Base-by-base conservation (phyloP, 352 stramenopile species). In the Globisporangium camurandrum region DNA sequence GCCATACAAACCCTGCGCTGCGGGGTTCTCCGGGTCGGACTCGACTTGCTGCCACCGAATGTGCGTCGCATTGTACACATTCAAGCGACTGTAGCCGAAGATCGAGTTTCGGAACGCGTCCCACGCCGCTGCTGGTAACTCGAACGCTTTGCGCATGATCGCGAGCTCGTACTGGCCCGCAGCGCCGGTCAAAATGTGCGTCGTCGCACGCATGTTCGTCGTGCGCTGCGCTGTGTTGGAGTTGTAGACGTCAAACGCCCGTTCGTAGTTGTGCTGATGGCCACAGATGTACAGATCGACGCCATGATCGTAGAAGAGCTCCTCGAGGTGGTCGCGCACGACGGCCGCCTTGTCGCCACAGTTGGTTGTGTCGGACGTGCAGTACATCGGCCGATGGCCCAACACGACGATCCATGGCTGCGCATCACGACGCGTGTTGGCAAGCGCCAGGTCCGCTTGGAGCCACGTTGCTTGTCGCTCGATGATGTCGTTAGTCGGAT, bases 191-290 rank as follows among this genome's bases (percentile, higher is more conserved):
- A 94, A 67, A 36, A 96, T 93, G 67, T 95, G 85, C 31, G 84
- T 95, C 12, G 86, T 95, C 20, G 76, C 83, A 14, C 61, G 61
- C 77, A 91, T 93, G 64, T 95, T 88, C 44, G 47, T 70, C n/a
- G 82, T 93, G 34, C 71, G 67, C 36, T 67, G 61, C 65, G 65
- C 75, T 4, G 80, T 93, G 33, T 64, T 31, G 2, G 59, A 72
- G 22, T 69, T 68, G 60, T 90, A 92, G 7, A 95, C 64, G 56
- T 94, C 84, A 46, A 78, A 95, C 17, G 78, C 82, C 33, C 86
- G 75, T 56, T 95, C 86, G 64, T 95, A 95, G 65, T 96, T 95
- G 75, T 96, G 86, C 55, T 94, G 82, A 62, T 96, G 86, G 10
- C 86, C 86, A 39, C 81, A 92, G 20, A 96, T 61, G 66, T 94